Evolutionary conservation across 495 filamentous ascomycete genomes (phyloP), one percentile per base, ranked within the genome.

Genomic region (Cryomyces minteri): DNA sequence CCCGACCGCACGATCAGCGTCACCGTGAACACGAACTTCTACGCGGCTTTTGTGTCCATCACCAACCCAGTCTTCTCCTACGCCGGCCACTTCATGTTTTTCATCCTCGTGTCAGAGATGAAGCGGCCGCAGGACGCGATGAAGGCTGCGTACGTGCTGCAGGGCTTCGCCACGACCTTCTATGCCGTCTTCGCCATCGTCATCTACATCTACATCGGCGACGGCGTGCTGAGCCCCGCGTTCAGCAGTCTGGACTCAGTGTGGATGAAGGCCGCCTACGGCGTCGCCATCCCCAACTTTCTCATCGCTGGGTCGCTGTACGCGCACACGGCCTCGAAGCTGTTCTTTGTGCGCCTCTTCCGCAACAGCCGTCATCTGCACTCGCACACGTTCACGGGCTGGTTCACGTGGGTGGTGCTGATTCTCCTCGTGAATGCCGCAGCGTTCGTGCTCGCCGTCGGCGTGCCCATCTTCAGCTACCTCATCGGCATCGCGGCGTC

Each of bases 21-120:
- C 1, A 46, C 51, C 1, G 40, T 49, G 4, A 50, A 46, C 6
- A 54, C 60, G 4, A 48, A 46, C 32, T 65, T 67, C 51, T 63
- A 55, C 38, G 44, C 48, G 0, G 62, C 61, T 3, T 67, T 67
- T 46, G 54, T 65, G 38, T 51, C 46, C 6, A 57, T 66, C 28
- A 66, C 64, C 0, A 67, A 67, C 38, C 63, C 63, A 0, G 64
- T 67, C 6, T 67, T 66, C 43, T 58, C 63, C 5, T 67, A 62
- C 47, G 61, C 63, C 4, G 60, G 59, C 6, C 58, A 58, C 32
- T 58, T 75, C 50, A 65, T 73, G 53, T 75, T 76, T 53, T 72
- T 72, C 28, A 67, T 66, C 33, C 63, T 76, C 46, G 71, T 76
- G 45, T 63, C 71, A 4, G 73, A 77, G 52, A 76, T 77, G 72